Evolutionary conservation across 345 rosid genomes (phyloP).

Genomic region (Hirschfeldia incana): DNA sequence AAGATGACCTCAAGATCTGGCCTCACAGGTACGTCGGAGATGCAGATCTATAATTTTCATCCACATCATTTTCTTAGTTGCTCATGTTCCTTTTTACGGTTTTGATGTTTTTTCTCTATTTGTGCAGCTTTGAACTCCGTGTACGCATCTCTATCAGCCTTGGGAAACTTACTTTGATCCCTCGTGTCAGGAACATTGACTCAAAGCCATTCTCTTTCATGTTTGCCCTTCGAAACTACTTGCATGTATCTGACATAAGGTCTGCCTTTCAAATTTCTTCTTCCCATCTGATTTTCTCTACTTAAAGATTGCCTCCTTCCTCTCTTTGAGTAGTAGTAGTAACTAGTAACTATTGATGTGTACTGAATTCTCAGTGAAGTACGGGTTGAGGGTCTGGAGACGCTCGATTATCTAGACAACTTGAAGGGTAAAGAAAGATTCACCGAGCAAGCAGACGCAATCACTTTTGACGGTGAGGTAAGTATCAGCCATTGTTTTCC

Average conservation of each 20-base stretch:
- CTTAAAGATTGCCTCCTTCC: neutral
- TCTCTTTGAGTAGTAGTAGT: neutral
- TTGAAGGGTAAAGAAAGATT: constrained; percentile 61
- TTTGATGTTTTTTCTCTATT: neutral
- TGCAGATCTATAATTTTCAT: constrained; percentile 12
- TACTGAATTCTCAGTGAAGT: constrained; percentile 78
- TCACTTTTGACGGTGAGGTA: constrained; percentile 94
- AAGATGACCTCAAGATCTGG: constrained; percentile 83
- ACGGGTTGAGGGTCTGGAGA: constrained; percentile 96
- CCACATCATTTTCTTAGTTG: neutral
- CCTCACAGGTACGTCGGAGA: constrained; percentile 62
- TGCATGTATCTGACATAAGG: constrained; percentile 94
- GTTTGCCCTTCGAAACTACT: constrained; percentile 70
- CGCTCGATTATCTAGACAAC: constrained; percentile 90
- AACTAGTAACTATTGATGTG: constrained; percentile 1
- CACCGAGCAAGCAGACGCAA: constrained; percentile 98
- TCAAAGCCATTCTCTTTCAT: constrained; percentile 77
- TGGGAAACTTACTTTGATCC: constrained; percentile 83
- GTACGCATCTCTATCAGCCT: constrained; percentile 72
- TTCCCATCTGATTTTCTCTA: neutral
- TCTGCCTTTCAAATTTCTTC: constrained; percentile 28
- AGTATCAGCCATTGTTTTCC: constrained; percentile 5
- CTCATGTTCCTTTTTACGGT: neutral
- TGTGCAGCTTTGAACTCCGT: constrained; percentile 84
- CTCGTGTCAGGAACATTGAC: constrained; percentile 92